Evolutionary conservation across 2,329 filamentous ascomycete genomes (phyloP).

Genomic region (Helicocarpus griseus): DNA sequence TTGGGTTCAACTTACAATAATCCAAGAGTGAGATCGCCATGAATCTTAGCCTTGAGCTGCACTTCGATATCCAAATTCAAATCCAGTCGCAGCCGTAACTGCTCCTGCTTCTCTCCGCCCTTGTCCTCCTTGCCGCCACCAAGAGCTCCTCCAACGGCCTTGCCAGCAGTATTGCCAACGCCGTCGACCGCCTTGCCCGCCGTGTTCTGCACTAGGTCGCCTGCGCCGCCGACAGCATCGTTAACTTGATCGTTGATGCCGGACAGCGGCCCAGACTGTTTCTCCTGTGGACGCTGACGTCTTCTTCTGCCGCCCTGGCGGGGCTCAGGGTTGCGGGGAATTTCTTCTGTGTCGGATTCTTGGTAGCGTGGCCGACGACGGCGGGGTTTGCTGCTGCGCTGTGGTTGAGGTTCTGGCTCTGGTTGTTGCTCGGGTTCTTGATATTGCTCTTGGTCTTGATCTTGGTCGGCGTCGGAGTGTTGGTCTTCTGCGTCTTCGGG

Average conservation of each 20-base stretch:
- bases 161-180: conserved; percentile 30
- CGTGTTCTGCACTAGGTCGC: conserved; percentile 43
- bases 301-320: conserved; percentile 45
- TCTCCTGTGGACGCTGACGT: conserved; percentile 39
- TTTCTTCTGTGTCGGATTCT: conserved; percentile 43
- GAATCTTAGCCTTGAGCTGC: conserved; percentile 74
- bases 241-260: conserved; percentile 50
- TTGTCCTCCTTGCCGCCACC: conserved; percentile 32
- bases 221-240: conserved; percentile 43
- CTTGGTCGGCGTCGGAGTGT: conserved; percentile 27
- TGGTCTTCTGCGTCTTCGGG: conserved; percentile 9
- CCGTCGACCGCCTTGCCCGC: conserved; percentile 38
- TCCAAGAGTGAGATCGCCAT: conserved; percentile 71
- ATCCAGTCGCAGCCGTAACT: conserved; percentile 62
- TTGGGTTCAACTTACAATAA: conserved; percentile 53
- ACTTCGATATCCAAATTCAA: conserved; percentile 76
- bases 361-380: conserved; percentile 27
- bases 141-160: conserved; percentile 31
- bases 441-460: conserved; percentile 24
- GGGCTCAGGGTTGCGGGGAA: conserved; percentile 43
- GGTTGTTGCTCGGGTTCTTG: conserved; percentile 16
- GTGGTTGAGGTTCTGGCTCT: conserved; percentile 33
- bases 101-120: conserved; percentile 53
- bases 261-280: conserved; percentile 38
- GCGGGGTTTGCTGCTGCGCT: conserved; percentile 25